Evolutionary conservation across 805 yeast genomes (phyloP), one percentile per base, ranked within the genome.

Genomic region (Lipomyces spencermartinsiae): DNA sequence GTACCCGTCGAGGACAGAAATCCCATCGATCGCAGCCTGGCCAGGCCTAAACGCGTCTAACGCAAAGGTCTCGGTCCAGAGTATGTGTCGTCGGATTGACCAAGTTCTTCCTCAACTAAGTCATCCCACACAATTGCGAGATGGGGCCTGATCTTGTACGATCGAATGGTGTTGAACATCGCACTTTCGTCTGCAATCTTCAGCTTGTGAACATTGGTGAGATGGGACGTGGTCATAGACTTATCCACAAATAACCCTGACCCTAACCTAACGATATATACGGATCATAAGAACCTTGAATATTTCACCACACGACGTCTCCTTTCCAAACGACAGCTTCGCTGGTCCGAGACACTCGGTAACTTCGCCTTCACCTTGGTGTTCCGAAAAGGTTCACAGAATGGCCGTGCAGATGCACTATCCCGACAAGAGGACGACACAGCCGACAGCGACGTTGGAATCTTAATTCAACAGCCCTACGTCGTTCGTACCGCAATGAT

Each of bases 311-410:
- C 58, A 9, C 55, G 29, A 51, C 55, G 29, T 16, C 35, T 55
- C 7, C 34, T 25, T 8, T n/a, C 19, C n/a, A n/a, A 29, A 14
- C 58, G 58, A 8, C 58, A 55, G n/a, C 71, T 61, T 8, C 62
- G 71, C 14, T 70, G 73, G 72, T 39, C 59, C 2, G 68, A 66
- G 33, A 14, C n/a, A 22, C 19, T 69, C 4, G 70, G 68, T 2
- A 64, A 69, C 25, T 70, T 33, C 34, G 66, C 65, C 61, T 70
- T 66, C 59, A n/a, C n/a, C n/a, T n/a, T n/a, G n/a, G n/a, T n/a
- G n/a, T n/a, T n/a, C n/a, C n/a, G n/a, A n/a, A n/a, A n/a, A n/a
- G n/a, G n/a, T n/a, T n/a, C n/a, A n/a, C n/a, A n/a, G n/a, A n/a
- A n/a, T n/a, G n/a, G n/a, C n/a, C n/a, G n/a, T n/a, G n/a, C n/a